phyloP scores from a whole-genome alignment of 1,139 yeast species.

The Saccharomyces hybrid region DNA sequence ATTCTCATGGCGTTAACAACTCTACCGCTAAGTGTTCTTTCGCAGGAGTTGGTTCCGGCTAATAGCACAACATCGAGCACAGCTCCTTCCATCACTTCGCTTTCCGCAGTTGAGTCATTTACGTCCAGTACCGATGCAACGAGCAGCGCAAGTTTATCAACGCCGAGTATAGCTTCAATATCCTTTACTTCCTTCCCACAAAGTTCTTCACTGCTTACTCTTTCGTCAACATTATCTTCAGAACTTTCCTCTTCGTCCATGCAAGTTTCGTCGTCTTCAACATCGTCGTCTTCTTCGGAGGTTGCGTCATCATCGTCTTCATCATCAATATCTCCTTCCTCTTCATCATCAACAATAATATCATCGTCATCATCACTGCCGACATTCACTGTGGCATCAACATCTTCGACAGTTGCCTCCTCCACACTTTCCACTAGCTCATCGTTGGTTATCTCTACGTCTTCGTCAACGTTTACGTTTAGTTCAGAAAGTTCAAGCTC shows the following conservation, averaged over 20 bases:
- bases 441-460: slow-evolving; percentile 5
- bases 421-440: slow-evolving; percentile 1
- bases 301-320: not conserved
- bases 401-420: not conserved
- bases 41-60: not conserved
- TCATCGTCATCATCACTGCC: not conserved
- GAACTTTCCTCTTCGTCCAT: not conserved
- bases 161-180: not conserved
- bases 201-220: not conserved
- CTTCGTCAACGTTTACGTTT: slow-evolving; percentile 1
- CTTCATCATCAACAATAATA: not conserved
- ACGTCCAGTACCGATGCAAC: not conserved
- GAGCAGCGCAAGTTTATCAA: not conserved
- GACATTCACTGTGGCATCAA: not conserved
- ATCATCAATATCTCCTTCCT: not conserved
- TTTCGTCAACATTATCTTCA: not conserved
- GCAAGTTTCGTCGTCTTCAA: not conserved
- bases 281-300: not conserved
- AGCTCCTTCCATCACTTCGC: not conserved
- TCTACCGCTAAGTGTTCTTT: not conserved
- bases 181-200: not conserved
- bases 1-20: not conserved
- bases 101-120: not conserved
- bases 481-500: not conserved
- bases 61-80: not conserved